Percentiles rank a stretch among this genome's conserved stretches.
Conservation (phyloP, 257 asterid species). For the Lavandula angustifolia region DNA sequence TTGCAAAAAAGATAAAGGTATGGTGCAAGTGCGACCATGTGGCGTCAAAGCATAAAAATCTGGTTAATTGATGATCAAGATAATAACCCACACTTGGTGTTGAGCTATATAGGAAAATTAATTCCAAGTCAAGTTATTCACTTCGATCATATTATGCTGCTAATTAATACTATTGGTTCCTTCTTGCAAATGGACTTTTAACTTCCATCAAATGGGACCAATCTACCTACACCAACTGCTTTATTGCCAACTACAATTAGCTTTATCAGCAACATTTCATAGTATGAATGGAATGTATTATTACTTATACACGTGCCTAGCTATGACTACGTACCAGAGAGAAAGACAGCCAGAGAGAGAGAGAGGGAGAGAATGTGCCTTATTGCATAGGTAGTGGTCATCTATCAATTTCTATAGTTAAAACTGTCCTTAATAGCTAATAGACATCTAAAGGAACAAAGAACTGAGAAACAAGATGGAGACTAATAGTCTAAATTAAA, state of each 20-base stretch:
- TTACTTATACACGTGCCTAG: slow-evolving; percentile 19
- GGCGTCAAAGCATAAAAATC: slow-evolving; percentile 31
- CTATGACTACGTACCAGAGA: neutral
- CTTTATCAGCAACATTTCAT: slow-evolving; percentile 38
- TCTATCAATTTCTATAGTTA: too few species aligned
- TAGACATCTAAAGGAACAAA: too few species aligned
- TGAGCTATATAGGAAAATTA: slow-evolving; percentile 33
- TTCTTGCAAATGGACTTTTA: slow-evolving; percentile 34
- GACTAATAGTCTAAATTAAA: neutral
- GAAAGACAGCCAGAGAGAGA: neutral
- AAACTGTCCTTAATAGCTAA: too few species aligned
- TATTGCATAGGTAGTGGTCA: neutral
- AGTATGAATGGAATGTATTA: slow-evolving; percentile 27
- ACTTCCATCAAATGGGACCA: slow-evolving; percentile 54
- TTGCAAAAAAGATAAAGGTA: slow-evolving; percentile 48
- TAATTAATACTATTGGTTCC: slow-evolving; percentile 31
- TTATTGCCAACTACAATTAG: slow-evolving; percentile 44
- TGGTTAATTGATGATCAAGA: neutral
- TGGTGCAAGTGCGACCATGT: slow-evolving; percentile 56
- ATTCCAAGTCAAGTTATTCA: slow-evolving; percentile 27
- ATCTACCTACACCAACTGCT: slow-evolving; percentile 40
- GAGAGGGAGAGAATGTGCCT: neutral
- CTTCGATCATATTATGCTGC: slow-evolving; percentile 26
- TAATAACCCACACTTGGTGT: slow-evolving; percentile 5
- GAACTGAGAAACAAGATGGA: neutral